Conservation (phyloP, 805 yeast species). For the Pichia rugopelliculosa region DNA sequence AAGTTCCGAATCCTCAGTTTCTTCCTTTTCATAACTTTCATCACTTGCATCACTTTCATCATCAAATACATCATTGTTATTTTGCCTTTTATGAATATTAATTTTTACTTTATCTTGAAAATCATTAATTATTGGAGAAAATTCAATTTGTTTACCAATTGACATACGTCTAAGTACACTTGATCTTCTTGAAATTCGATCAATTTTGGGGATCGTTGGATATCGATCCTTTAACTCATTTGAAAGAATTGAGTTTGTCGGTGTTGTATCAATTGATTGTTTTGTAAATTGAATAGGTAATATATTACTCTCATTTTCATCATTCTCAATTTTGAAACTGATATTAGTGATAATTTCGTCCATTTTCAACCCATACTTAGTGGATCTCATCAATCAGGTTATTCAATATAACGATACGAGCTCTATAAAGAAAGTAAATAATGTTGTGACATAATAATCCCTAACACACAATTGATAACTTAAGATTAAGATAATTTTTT, state of each 20-base stretch:
- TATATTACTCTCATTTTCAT: neutral
- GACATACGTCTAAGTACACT: constrained; percentile 25
- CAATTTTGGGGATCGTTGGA: too few species aligned
- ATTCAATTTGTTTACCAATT: constrained; percentile 14
- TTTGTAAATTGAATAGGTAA: neutral
- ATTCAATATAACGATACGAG: neutral
- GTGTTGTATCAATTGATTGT: neutral
- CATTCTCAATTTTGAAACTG: neutral
- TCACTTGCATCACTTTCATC: neutral
- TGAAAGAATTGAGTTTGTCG: neutral
- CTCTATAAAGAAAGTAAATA: neutral
- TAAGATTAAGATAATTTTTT: too few species aligned
- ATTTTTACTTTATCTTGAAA: constrained; percentile 1
- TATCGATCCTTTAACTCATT: neutral
- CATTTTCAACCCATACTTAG: neutral
- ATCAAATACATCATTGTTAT: constrained; percentile 7
- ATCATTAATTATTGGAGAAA: constrained; percentile 3
- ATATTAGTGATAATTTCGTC: neutral
- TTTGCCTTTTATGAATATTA: constrained; percentile 4
- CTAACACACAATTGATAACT: too few species aligned
- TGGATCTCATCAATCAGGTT: neutral
- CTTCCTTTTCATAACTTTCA: neutral
- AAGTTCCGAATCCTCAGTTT: constrained; percentile 5
- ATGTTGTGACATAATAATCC: neutral
- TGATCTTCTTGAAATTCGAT: constrained; percentile 18